Percentiles rank a stretch among this genome's conserved stretches.
Evolutionary conservation across 192 early-diverging fungal species (phyloP).

Genomic region (Dissophora globulifera): DNA sequence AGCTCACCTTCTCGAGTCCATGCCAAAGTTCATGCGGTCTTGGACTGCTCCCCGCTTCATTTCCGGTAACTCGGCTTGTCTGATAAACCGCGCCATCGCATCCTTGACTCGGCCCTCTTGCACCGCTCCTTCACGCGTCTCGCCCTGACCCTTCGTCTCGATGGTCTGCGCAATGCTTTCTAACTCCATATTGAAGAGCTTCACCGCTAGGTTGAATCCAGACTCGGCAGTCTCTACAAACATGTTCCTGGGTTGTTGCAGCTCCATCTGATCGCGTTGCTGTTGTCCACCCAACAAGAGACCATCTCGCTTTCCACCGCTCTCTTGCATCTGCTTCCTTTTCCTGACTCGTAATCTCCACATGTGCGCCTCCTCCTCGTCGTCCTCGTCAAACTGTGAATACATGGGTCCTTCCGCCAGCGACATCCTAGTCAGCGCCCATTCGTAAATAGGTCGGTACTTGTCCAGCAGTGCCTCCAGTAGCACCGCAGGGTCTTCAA

Average conservation of each 20-base stretch:
- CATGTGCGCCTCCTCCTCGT: conserved; percentile 15
- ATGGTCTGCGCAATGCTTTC: conserved; percentile 30
- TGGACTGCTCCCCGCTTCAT: conserved; percentile 26
- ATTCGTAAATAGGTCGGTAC: conserved; percentile 14
- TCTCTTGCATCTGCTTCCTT: conserved; percentile 8
- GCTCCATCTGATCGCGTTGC: no score
- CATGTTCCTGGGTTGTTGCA: conserved; percentile 1
- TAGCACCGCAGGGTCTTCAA: conserved; percentile 20
- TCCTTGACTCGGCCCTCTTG: conserved; percentile 31
- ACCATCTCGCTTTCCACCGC: no score
- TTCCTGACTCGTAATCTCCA: background rate
- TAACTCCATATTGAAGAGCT: conserved; percentile 21
- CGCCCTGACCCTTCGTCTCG: conserved; percentile 24
- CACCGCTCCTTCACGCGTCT: conserved; percentile 25
- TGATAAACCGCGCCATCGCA: conserved; percentile 30
- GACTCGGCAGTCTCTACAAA: conserved; percentile 25
- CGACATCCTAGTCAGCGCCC: conserved; percentile 14
- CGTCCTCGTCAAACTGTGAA: conserved; percentile 30
- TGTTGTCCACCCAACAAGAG: no score
- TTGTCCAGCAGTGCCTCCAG: conserved; percentile 9
- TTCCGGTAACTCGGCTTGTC: conserved; percentile 15
- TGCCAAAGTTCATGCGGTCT: conserved; percentile 27
- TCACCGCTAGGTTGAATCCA: conserved; percentile 25
- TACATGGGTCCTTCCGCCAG: conserved; percentile 22
- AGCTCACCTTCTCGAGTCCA: conserved; percentile 26